These are phyloP conservation scores for Xylariaceae sp. DNA, from an alignment of 2,329 filamentous ascomycete genomes.

Conservation along the genomic window DNA sequence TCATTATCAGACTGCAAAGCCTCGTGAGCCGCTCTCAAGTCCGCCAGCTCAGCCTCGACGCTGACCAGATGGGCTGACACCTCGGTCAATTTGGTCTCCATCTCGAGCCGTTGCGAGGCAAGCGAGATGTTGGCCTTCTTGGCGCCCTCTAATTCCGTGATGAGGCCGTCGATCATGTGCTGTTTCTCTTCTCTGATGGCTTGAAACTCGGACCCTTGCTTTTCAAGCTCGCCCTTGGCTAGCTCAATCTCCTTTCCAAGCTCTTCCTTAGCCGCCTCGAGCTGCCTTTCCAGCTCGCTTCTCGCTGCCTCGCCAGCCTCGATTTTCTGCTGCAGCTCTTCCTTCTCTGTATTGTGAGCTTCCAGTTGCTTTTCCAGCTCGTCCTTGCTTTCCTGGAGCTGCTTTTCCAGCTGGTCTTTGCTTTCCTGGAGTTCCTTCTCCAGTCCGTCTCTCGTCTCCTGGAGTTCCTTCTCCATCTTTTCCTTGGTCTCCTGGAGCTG, in stretches of 20 bases:
- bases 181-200: constrained; percentile 23
- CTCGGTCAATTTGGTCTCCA: constrained; percentile 18
- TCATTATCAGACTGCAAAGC: constrained; percentile 24
- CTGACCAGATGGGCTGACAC: constrained; percentile 20
- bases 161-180: constrained; percentile 21
- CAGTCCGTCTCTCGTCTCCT: constrained; percentile 6
- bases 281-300: constrained; percentile 19
- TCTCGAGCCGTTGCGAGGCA: constrained; percentile 21
- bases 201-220: constrained; percentile 18
- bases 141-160: constrained; percentile 25
- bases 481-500: constrained; percentile 16
- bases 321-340: constrained; percentile 21
- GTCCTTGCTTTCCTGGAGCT: constrained; percentile 14
- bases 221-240: constrained; percentile 18
- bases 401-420: constrained; percentile 14
- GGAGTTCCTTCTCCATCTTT: constrained; percentile 10
- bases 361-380: constrained; percentile 18
- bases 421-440: constrained; percentile 7
- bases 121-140: constrained; percentile 29
- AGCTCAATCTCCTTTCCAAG: constrained; percentile 14
- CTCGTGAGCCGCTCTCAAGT: constrained; percentile 20
- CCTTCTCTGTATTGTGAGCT: constrained; percentile 12
- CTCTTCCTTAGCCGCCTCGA: constrained; percentile 21
- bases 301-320: constrained; percentile 16
- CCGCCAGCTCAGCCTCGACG: constrained; percentile 20